Evolutionary conservation across 2,329 filamentous ascomycete species (phyloP), one percentile per base, ranked within the genome.

Genomic region (Pestalotiopsis fici): DNA sequence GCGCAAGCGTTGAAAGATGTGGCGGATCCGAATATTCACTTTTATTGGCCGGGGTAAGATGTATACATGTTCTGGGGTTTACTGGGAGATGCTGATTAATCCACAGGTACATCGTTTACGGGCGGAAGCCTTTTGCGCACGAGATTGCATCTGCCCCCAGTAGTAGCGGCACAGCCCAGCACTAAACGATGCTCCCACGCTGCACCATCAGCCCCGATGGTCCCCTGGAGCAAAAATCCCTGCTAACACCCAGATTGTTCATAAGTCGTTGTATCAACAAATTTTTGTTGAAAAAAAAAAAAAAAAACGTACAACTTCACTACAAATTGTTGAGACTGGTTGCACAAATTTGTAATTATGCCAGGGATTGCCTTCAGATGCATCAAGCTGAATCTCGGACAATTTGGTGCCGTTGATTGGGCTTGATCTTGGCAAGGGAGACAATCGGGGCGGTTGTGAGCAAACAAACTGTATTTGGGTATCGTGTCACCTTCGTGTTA

Each of bases 51-150:
- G 5, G 62, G 31, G 66, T 67, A 61, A 43, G 61, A 57, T 5
- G 9, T 7, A 11, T 2, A 4, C 12, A 13, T 1, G 21, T 4
- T 15, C 25, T 56, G 3, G 5, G 5, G 18, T 3, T 23, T 3
- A 27, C 25, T n/a, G n/a, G n/a, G 18, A 4, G 4, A 23, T 28
- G 12, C 47, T 66, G 31, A 62, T 31, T 15, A 18, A 2, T 9
- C 13, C 2, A 4, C 6, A 59, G 65, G 15, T 64, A 59, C 31
- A 39, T 65, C 5, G 62, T 67, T n/a, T 47, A 67, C 27, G 62
- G 66, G 28, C 66, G 62, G 3, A 67, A 67, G 62, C 66, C 62
- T 1, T 65, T 61, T n/a, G n/a, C 50, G 31, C 43, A 61, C 9
- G 39, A 54, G 37, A 39, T 6, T 50, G 9, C 43, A n/a, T 1